Conservation (phyloP, 2,329 filamentous ascomycete species). For the Cyphellophora europaea region DNA sequence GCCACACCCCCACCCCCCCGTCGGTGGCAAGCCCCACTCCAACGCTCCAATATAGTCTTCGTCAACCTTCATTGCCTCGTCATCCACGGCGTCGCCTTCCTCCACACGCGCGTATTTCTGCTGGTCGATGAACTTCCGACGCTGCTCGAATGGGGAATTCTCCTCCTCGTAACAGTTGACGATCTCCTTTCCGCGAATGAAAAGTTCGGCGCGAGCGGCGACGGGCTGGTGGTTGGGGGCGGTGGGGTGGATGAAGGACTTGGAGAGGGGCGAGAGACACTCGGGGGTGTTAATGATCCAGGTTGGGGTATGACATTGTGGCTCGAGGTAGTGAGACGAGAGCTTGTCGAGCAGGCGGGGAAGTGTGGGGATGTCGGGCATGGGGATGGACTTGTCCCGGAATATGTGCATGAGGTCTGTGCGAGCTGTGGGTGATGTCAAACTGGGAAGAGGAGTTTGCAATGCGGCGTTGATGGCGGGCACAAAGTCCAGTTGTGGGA, state of each 20-base stretch:
- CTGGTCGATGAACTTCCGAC: conserved; percentile 66
- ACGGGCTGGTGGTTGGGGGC: conserved; percentile 57
- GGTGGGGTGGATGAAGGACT: conserved; percentile 64
- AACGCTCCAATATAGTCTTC: conserved; percentile 77
- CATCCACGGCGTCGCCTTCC: conserved; percentile 38
- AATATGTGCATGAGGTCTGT: conserved; percentile 50
- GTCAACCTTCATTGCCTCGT: conserved; percentile 48
- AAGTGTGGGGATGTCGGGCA: conserved; percentile 47
- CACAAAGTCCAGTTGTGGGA: conserved; percentile 66
- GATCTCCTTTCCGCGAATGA: conserved; percentile 69
- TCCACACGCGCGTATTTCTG: conserved; percentile 24
- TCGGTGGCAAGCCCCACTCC: conserved; percentile 86
- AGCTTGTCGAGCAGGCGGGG: conserved; percentile 74
- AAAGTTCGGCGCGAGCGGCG: conserved; percentile 76
- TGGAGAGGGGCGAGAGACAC: conserved; percentile 82
- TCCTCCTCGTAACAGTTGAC: conserved; percentile 99
- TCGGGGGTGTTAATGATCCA: conserved; percentile 88
- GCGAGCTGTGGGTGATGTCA: conserved; percentile 46
- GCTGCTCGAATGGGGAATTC: conserved; percentile 81
- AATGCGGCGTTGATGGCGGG: conserved; percentile 64
- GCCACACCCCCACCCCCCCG: conserved; percentile 92
- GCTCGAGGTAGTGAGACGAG: conserved; percentile 67
- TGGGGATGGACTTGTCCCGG: conserved; percentile 34
- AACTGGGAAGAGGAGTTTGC: conserved; percentile 55
- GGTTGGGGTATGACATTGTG: conserved; percentile 60